Percentiles rank a stretch among this genome's conserved stretches.
phyloP scores from a whole-genome alignment of 176 grass and related monocot species.

The Microstegium vimineum region DNA sequence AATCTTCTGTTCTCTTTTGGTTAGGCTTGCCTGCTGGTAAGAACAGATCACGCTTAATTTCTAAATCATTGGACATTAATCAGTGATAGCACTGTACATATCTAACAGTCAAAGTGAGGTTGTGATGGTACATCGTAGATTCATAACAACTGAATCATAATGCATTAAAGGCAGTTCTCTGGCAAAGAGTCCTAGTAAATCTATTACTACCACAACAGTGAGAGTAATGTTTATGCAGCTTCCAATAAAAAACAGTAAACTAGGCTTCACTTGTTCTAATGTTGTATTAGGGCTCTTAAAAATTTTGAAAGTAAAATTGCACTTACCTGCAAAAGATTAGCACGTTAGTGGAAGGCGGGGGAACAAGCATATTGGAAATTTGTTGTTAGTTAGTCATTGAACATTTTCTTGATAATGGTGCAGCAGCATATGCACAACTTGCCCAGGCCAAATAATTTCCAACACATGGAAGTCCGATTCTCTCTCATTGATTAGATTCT shows the following conservation, averaged over 20 bases:
- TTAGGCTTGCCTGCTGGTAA: neutral
- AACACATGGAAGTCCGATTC: slow-evolving; percentile 42
- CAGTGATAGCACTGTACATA: neutral
- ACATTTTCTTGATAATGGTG: neutral
- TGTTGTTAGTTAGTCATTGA: neutral
- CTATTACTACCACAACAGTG: neutral
- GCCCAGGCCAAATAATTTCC: slow-evolving; percentile 24
- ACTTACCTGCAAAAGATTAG: neutral
- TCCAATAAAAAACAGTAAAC: neutral
- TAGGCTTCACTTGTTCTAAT: neutral
- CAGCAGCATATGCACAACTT: slow-evolving; percentile 15
- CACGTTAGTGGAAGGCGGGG: neutral
- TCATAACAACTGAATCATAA: neutral
- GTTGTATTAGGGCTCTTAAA: neutral
- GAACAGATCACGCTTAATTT: neutral
- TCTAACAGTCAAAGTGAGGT: neutral
- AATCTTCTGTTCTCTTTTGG: slow-evolving; percentile 4
- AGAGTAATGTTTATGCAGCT: neutral
- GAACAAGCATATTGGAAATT: slow-evolving; percentile 12
- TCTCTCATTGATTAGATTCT: slow-evolving; percentile 34
- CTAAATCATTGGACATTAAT: neutral
- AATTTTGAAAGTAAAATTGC: neutral
- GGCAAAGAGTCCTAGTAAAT: neutral
- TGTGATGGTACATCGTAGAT: neutral
- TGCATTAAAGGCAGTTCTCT: neutral